Conservation (phyloP, 306 rosid species). For the Trifolium subterraneum region DNA sequence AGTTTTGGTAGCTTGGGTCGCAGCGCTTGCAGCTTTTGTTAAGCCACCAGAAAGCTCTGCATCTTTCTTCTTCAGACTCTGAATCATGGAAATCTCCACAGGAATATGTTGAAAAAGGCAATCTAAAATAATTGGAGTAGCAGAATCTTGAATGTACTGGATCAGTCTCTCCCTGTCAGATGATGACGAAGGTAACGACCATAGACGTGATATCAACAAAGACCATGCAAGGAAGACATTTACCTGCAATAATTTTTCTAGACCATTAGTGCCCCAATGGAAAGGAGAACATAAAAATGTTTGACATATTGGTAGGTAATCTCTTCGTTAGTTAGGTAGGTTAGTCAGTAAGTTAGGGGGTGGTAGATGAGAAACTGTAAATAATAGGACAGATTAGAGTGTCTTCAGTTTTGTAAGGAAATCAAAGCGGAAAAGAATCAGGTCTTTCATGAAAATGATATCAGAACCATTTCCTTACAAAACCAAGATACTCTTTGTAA, state of each 20-base stretch:
- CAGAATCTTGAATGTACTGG: conserved; percentile 85
- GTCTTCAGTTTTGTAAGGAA: neutral
- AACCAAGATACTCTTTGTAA: conserved; percentile 7
- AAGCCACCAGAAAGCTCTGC: conserved; percentile 61
- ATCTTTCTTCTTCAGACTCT: conserved; percentile 77
- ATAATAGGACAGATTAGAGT: neutral
- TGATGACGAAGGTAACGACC: conserved; percentile 83
- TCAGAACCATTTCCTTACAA: neutral
- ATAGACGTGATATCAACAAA: conserved; percentile 77
- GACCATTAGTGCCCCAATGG: conserved; percentile 25
- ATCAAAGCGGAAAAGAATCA: neutral
- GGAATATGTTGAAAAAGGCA: conserved; percentile 95
- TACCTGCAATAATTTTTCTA: conserved; percentile 55
- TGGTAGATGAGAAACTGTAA: neutral
- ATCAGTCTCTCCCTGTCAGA: conserved; percentile 77
- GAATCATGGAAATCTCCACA: conserved; percentile 56
- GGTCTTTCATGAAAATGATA: neutral
- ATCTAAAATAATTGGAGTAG: conserved; percentile 72
- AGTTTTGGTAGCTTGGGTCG: conserved; percentile 67
- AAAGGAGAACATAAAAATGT: conserved; percentile 31
- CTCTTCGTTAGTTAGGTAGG: neutral
- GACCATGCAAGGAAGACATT: conserved; percentile 91
- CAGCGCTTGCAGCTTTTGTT: conserved; percentile 73
- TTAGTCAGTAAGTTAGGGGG: neutral
- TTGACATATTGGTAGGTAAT: neutral